Base-by-base conservation (phyloP, 441 rosid species). In the Bocquillonia castaneifolia region DNA sequence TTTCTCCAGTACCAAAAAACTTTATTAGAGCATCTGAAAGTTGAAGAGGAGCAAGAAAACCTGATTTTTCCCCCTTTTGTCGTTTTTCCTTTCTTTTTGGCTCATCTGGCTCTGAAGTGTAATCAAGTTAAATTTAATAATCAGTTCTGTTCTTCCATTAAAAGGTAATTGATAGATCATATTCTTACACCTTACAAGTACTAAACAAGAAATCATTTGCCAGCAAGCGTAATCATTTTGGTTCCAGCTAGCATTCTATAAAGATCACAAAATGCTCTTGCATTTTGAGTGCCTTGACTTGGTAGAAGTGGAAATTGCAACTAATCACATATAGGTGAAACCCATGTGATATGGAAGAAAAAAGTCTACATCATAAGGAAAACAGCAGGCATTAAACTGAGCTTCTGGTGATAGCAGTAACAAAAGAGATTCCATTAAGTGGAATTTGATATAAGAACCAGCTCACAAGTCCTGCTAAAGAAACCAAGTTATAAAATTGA, bases 1-100 rank as follows among this genome's bases (percentile, higher is more conserved):
- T 80, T 81, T 86, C 91, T 51, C 84, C 89, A 17, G 86, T 82
- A 28, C 87, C 94, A 64, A 88, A 67, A 79, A 88, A 85, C 73
- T 80, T 82, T 70, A 83, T 74, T 29, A 88, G 79, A 66, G 87
- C 86, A 75, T 76, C 85, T 63, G 92, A 88, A 63, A 88, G 86
- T 70, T 73, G 85, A 72, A 87, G 81, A 40, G 89, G 88, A 56
- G 85, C 78, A 77, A 85, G 85, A 72, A 83, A 76, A 72, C 81
- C 90, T 29, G 83, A 75, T 23, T 64, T 76, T 73, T 81, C 83
- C 56, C 64, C 80, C 84, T 83, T 87, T 74, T 68, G 86, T 69
- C 73, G 79, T 68, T 87, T 85, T 60, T 80, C 87, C 54, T 80
- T 76, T 71, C 50, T 77, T 55, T 76, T 56, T 51, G 79, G 77